Evolutionary conservation across 257 asterid genomes (phyloP).

Genomic region (Orobanche coerulescens): DNA sequence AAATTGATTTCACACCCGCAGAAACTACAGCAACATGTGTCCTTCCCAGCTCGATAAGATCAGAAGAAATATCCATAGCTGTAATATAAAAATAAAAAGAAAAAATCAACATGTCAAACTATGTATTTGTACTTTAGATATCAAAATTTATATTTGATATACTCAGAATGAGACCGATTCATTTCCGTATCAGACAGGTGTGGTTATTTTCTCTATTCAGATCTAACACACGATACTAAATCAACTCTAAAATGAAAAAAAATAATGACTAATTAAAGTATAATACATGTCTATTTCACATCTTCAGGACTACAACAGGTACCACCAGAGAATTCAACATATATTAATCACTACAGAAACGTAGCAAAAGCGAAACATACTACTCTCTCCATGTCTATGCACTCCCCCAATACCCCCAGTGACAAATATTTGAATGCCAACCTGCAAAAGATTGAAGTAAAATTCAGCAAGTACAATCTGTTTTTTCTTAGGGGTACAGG

Average conservation of each 20-base stretch:
- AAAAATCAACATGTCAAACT: neutral
- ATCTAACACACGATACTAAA: neutral
- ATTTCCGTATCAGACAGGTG: neutral
- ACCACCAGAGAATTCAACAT: neutral
- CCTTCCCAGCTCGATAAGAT: constrained; percentile 88
- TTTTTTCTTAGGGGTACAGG: neutral
- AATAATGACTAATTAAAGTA: constrained; percentile 4
- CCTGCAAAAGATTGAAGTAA: constrained; percentile 37
- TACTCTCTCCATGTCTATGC: constrained; percentile 81
- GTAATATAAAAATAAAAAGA: constrained; percentile 19
- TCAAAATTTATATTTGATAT: too few species aligned
- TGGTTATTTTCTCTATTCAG: neutral
- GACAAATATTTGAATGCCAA: constrained; percentile 81
- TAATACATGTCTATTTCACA: constrained; percentile 12
- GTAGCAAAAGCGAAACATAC: constrained; percentile 37
- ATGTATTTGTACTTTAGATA: neutral
- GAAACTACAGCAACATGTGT: constrained; percentile 84
- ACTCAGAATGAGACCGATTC: neutral
- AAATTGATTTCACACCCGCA: constrained; percentile 89
- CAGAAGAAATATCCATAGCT: constrained; percentile 98
- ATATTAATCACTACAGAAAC: constrained; percentile 1
- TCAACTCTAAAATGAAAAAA: neutral
- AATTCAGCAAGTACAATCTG: neutral
- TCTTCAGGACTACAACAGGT: constrained; percentile 10
- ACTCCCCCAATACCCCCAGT: constrained; percentile 99